Evolutionary conservation across 352 stramenopile genomes (phyloP), one percentile per base, ranked within the genome.

Genomic region (Phytopythium kandeliae): DNA sequence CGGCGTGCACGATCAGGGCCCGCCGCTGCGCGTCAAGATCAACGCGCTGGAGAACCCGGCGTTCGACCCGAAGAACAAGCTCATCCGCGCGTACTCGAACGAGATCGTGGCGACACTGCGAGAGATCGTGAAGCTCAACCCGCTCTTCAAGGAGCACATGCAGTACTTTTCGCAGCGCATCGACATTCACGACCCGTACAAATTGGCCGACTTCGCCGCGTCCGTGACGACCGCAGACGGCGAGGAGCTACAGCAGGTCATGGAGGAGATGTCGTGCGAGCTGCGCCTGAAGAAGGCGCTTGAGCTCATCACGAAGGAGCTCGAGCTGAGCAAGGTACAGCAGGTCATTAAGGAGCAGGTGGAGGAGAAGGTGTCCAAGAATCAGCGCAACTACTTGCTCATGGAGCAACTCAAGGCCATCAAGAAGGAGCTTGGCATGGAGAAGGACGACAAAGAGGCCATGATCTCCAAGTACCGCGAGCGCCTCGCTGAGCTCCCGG

Each of bases 341-440:
- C 84, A 98, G 70, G 96, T 98, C 50, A 99, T 99, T 67, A 97
- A 93, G 60, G 72, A 95, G 55, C 86, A 97, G 48, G 85, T 93
- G 26, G 78, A 91, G 57, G 80, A 89, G 51, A 93, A 92, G 38
- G 75, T 99, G 59, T 97, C 78, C n/a, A 96, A 98, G 65, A 92
- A 97, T 55, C 97, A 99, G 63, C 80, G 97, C 25, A 97, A 98
- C 46, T 99, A 99, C 68, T 81, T 99, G 59, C 72, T 99, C 15
- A 98, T 90, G 65, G 96, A 99, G 64, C 97, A 99, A 69, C 72
- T 99, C 15, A 99, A 99, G 69, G 96, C 82, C 0, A 99, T 99
- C 58, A 99, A 99, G 75, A 99, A 99, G 56, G 96, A 99, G 71
- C 83, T 99, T 2, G 97, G 97, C 15, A 97, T 99, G 77, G 97